phyloP scores from a whole-genome alignment of 345 rosid species.

The Physaria fendleri region DNA sequence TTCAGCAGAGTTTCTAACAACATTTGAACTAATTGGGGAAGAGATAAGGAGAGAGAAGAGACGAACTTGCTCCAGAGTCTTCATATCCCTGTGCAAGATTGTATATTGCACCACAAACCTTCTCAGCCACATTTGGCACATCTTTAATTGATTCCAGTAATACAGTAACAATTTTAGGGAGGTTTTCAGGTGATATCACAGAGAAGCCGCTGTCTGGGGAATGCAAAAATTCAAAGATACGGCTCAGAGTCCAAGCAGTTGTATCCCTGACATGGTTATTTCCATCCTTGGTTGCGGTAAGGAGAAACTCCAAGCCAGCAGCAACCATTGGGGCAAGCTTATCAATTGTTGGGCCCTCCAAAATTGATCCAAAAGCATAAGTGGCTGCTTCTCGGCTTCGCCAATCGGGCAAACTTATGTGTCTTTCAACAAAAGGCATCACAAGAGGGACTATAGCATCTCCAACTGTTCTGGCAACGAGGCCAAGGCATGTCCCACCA shows the following conservation, averaged over 20 bases:
- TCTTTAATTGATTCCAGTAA: conserved; percentile 70
- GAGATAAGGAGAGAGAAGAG: too few relatives aligned
- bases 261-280: conserved; percentile 94
- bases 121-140: conserved; percentile 83
- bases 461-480: conserved; percentile 93
- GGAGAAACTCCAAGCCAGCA: conserved; percentile 73
- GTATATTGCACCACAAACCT: conserved; percentile 91
- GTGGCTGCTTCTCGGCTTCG: conserved; percentile 90
- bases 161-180: conserved; percentile 51
- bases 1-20: conserved; percentile 76
- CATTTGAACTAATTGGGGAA: conserved; percentile 67
- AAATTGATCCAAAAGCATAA: conserved; percentile 87
- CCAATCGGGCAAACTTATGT: conserved; percentile 74
- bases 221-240: conserved; percentile 87
- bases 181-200: conserved; percentile 59
- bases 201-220: conserved; percentile 61
- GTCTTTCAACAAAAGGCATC: conserved; percentile 82
- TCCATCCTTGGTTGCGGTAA: conserved; percentile 68
- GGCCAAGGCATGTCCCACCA: conserved; percentile 95
- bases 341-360: conserved; percentile 79
- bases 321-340: conserved; percentile 75
- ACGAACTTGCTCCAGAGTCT: conserved; percentile 55
- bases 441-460: conserved; percentile 81
- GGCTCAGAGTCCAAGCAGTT: conserved; percentile 91
- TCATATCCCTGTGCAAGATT: conserved; percentile 93